Conservation (phyloP, 208 protist species). For the Leishmania gerbilli region DNA sequence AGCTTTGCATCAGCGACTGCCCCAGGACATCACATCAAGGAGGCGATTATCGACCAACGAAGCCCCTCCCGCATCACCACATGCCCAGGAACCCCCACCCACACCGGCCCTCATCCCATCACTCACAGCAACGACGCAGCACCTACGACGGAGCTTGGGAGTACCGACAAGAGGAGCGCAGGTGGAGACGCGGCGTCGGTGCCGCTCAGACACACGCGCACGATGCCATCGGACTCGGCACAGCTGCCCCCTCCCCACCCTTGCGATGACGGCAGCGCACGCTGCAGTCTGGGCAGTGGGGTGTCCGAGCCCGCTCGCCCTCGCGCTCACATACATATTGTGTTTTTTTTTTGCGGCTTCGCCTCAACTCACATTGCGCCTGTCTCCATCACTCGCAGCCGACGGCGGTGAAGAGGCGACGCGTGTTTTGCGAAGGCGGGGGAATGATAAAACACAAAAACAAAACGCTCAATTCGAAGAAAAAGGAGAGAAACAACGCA, state of each 20-base stretch:
- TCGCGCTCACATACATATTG: background rate
- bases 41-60: background rate
- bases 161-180: background rate
- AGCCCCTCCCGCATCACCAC: background rate
- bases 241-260: background rate
- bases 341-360: conserved; percentile 30
- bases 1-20: background rate
- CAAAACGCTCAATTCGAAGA: background rate
- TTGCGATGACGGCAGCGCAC: background rate
- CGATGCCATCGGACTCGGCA: background rate
- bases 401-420: conserved; percentile 24
- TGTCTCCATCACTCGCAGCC: conserved; percentile 71
- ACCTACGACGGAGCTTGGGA: background rate
- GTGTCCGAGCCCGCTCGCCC: background rate
- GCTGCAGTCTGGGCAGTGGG: background rate
- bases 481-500: conserved; percentile 12
- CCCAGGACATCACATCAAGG: background rate
- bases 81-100: background rate
- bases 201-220: background rate
- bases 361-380: conserved; percentile 67
- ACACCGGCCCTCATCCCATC: background rate
- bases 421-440: no score
- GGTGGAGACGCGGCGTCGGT: background rate
- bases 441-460: no score
- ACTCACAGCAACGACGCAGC: background rate